Percentiles rank a stretch among this genome's conserved stretches.
phyloP scores from a whole-genome alignment of 352 stramenopile species.

The Pythium rishiriense region DNA sequence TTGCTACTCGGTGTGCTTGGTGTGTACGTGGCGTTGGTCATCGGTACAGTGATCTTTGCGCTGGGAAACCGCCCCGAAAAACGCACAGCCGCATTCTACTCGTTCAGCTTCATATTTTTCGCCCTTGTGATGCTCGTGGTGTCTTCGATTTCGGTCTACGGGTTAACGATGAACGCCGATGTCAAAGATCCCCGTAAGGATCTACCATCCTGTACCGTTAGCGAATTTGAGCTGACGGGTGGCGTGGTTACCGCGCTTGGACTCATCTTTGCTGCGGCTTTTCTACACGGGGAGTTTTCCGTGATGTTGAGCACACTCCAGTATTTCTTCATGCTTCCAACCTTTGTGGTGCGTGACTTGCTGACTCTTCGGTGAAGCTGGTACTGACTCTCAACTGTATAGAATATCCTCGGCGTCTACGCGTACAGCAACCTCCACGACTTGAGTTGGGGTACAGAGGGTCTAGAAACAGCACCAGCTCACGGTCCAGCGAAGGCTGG shows the following conservation, averaged over 20 bases:
- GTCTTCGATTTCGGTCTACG: constrained; percentile 47
- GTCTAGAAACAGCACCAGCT: constrained; percentile 29
- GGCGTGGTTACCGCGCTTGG: constrained; percentile 27
- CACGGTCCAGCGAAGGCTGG: constrained; percentile 28
- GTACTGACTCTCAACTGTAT: background rate
- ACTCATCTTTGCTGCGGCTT: constrained; percentile 33
- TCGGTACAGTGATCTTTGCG: constrained; percentile 45
- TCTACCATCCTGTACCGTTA: constrained; percentile 33
- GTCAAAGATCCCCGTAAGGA: constrained; percentile 35
- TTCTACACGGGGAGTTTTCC: constrained; percentile 42
- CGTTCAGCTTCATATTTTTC: constrained; percentile 45
- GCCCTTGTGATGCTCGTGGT: constrained; percentile 49
- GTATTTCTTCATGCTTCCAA: constrained; percentile 50
- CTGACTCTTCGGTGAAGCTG: background rate
- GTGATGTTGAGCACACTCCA: constrained; percentile 38
- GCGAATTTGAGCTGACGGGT: constrained; percentile 32
- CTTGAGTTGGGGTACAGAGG: constrained; percentile 39
- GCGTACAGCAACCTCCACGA: constrained; percentile 46
- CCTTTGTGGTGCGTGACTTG: constrained; percentile 32
- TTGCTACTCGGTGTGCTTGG: constrained; percentile 38
- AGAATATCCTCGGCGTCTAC: constrained; percentile 43
- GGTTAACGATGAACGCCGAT: constrained; percentile 28
- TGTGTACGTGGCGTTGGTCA: constrained; percentile 41
- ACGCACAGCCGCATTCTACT: constrained; percentile 47
- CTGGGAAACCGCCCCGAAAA: constrained; percentile 49